Evolutionary conservation across 148 eudicot genomes (phyloP).

Genomic region (Nyssa sinensis): DNA sequence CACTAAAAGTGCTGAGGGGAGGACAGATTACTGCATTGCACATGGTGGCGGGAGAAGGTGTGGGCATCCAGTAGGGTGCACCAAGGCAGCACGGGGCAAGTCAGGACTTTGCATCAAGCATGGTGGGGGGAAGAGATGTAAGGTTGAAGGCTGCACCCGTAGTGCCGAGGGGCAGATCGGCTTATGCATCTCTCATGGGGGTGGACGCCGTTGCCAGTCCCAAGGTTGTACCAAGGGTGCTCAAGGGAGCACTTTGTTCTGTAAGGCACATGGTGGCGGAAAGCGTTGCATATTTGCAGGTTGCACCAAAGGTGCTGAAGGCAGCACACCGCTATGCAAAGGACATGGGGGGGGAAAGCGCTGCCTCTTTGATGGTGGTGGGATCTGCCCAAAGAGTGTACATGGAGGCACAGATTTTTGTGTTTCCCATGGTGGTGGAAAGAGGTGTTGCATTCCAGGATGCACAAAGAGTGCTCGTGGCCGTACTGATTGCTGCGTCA

Average conservation of each 20-base stretch:
- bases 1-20: constrained; percentile 93
- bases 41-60: constrained; percentile 95
- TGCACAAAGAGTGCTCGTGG: constrained; percentile 97
- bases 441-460: constrained; percentile 70
- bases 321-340: constrained; percentile 94
- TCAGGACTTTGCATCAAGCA: constrained; percentile 90
- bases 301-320: constrained; percentile 94
- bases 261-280: constrained; percentile 98
- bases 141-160: constrained; percentile 70
- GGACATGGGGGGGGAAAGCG: constrained; percentile 97
- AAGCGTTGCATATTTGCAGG: constrained; percentile 82
- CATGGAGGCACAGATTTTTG: constrained; percentile 92
- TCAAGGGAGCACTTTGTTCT: constrained; percentile 80
- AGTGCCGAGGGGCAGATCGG: constrained; percentile 94
- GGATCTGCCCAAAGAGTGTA: constrained; percentile 93
- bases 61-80: constrained; percentile 61
- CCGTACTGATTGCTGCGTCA: constrained; percentile 83
- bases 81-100: constrained; percentile 91
- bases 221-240: constrained; percentile 71
- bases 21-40: constrained; percentile 84
- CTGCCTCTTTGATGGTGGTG: constrained; percentile 84
- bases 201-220: constrained; percentile 84
- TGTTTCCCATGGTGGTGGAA: constrained; percentile 97
- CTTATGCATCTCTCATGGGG: constrained; percentile 93
- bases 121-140: constrained; percentile 95